A percentile compares a stretch with the other conserved stretches of the same genome.
phyloP scores from a whole-genome alignment of 2,329 filamentous ascomycete genomes.

The Dactylellina drechsleri region DNA sequence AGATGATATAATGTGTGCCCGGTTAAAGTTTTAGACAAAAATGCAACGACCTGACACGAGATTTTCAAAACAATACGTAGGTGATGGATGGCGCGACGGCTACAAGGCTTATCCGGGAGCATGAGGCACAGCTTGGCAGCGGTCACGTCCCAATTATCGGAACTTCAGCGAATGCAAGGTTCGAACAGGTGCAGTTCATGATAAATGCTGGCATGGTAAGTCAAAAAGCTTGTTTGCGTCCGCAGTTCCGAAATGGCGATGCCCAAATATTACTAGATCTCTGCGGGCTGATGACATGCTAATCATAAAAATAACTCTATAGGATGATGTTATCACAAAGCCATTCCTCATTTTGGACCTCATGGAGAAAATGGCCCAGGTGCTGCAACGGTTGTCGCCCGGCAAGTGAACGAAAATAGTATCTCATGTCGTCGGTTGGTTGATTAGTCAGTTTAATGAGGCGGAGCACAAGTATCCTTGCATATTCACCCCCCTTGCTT shows the following conservation, averaged over 20 bases:
- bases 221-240: neutral
- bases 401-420: neutral
- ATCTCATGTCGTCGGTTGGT: neutral
- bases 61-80: slow-evolving; percentile 10
- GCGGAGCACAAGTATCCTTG: slow-evolving; percentile 16
- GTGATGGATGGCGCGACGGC: slow-evolving; percentile 51
- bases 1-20: neutral
- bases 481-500: neutral
- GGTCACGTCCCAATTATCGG: slow-evolving; percentile 79
- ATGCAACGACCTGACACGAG: slow-evolving; percentile 30
- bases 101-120: slow-evolving; percentile 42
- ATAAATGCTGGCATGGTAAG: slow-evolving; percentile 76
- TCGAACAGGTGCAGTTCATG: slow-evolving; percentile 71
- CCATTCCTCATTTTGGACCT: slow-evolving; percentile 72
- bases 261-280: neutral
- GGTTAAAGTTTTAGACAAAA: neutral
- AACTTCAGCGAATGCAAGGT: slow-evolving; percentile 82
- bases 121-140: slow-evolving; percentile 67
- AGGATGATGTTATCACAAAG: slow-evolving; percentile 79
- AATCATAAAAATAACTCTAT: slow-evolving; percentile 1
- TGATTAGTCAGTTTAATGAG: slow-evolving; percentile 21
- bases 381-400: slow-evolving; percentile 23
- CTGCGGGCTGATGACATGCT: slow-evolving; percentile 17
- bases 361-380: slow-evolving; percentile 48
- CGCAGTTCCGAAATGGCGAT: slow-evolving; percentile 17